Evolutionary conservation across 2,329 filamentous ascomycete species (phyloP).

Genomic region (Taxawa tesnikishii): DNA sequence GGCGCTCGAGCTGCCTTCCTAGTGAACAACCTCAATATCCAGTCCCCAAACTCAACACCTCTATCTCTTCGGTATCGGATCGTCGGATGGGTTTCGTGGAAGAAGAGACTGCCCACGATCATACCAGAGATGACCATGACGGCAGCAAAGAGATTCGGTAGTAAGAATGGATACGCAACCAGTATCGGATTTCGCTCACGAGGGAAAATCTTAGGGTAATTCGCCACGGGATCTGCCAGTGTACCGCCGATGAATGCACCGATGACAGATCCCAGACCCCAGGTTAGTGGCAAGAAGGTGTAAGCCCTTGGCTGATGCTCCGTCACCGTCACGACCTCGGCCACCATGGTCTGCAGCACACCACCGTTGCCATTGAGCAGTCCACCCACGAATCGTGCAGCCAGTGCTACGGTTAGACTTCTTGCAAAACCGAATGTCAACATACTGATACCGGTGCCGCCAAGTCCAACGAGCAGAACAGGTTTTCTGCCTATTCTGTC

Average conservation of each 20-base stretch:
- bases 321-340: constrained; percentile 84
- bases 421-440: constrained; percentile 82
- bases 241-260: constrained; percentile 85
- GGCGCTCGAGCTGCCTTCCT: too few relatives aligned
- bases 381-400: constrained; percentile 80
- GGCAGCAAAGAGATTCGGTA: constrained; percentile 85
- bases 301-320: constrained; percentile 91
- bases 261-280: constrained; percentile 92
- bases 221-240: constrained; percentile 73
- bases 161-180: constrained; percentile 75
- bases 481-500: constrained; percentile 89
- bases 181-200: constrained; percentile 62
- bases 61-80: constrained; percentile 65
- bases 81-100: constrained; percentile 86
- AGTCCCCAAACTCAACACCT: constrained; percentile 64
- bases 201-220: constrained; percentile 68
- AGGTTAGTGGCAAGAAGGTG: constrained; percentile 95
- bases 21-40: constrained; percentile 36
- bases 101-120: constrained; percentile 65
- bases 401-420: constrained; percentile 67
- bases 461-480: constrained; percentile 76
- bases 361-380: constrained; percentile 94
- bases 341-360: constrained; percentile 87
- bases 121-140: constrained; percentile 66
- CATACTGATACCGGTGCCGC: constrained; percentile 86